Base-by-base conservation (phyloP, 768 basidiomycete genomes). In the Lyophyllum shimeji region DNA sequence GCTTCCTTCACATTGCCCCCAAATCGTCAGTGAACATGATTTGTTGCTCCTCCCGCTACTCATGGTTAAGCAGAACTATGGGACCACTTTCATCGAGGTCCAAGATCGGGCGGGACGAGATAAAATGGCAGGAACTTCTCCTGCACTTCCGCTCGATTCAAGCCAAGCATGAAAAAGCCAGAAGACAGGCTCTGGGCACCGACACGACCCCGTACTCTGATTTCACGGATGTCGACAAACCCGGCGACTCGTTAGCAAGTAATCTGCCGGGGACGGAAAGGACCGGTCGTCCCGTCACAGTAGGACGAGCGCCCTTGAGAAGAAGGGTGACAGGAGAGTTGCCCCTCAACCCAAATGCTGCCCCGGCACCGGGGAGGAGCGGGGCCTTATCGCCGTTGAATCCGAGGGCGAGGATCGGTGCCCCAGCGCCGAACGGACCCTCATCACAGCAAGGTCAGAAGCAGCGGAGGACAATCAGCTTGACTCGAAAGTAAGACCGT, bases 101-200 rank as follows among this genome's bases (percentile, higher is more conserved):
- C 3, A 96, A 96, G 69, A 76, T 84, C 27, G 79, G 80, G 2
- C 82, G 90, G 23, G 94, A 92, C 42, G 94, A 97, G 51, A 97
- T 99, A 68, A 98, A 97, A 68, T 99, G 97, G 97, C 87, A 88
- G 66, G 97, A 98, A 58, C 80, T 99, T 0, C 81, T 98, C 9
- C 79, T 82, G 3, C 97, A 99, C 69, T 99, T 99, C 77, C 87
- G 95, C 17, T 76, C 83, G 0, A 86, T 97, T 1, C 97, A 99
- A 71, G 78, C 82, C 31, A 89, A 86, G 63, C 95, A 98, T 67
- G 95, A 98, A 74, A 95, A 95, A 67, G 84, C 94, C 3, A 84
- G 95, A 25, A 79, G 95, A 34, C 87, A 85, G 60, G 84, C 86
- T 0, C 73, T 88, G 7, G 89, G 89, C n/a, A 72, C 79, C 13